Evolutionary conservation across 2,329 filamentous ascomycete species (phyloP).

Genomic region (Fusarium scirpi): DNA sequence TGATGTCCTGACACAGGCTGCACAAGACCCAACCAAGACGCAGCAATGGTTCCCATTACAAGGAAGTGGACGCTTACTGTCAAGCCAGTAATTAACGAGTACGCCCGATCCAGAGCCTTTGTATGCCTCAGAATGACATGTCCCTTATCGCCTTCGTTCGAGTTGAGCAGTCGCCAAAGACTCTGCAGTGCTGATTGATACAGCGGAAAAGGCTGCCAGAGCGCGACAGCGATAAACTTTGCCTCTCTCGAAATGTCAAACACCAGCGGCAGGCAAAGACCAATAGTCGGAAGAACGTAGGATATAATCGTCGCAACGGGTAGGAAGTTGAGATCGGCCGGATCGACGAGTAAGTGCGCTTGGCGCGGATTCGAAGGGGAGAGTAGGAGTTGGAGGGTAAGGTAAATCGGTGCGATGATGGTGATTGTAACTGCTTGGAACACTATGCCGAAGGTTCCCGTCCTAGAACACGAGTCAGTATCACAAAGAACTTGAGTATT

Average conservation of each 20-base stretch:
- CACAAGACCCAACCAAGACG: conserved; percentile 2
- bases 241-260: conserved; percentile 3
- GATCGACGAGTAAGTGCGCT: conserved; percentile 20
- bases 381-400: conserved; percentile 31
- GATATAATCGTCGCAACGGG: conserved; percentile 32
- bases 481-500: background rate
- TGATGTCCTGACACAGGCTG: conserved; percentile 20
- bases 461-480: conserved; percentile 3
- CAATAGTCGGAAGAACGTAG: conserved; percentile 30
- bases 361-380: conserved; percentile 7
- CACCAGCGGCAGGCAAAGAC: conserved; percentile 28
- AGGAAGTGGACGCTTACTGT: conserved; percentile 11
- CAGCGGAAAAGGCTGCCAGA: conserved; percentile 40
- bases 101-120: conserved; percentile 4
- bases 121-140: background rate
- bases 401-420: conserved; percentile 37
- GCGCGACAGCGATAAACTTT: conserved; percentile 21
- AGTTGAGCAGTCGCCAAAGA: no score
- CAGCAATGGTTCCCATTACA: conserved; percentile 21
- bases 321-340: conserved; percentile 24
- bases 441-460: conserved; percentile 35
- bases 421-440: conserved; percentile 40
- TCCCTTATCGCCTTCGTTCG: no score
- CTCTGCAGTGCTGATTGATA: conserved; percentile 28
- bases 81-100: conserved; percentile 18